Evolutionary conservation across 2,329 filamentous ascomycete species (phyloP), one percentile per base, ranked within the genome.

Genomic region (Phialophora chinensis): DNA sequence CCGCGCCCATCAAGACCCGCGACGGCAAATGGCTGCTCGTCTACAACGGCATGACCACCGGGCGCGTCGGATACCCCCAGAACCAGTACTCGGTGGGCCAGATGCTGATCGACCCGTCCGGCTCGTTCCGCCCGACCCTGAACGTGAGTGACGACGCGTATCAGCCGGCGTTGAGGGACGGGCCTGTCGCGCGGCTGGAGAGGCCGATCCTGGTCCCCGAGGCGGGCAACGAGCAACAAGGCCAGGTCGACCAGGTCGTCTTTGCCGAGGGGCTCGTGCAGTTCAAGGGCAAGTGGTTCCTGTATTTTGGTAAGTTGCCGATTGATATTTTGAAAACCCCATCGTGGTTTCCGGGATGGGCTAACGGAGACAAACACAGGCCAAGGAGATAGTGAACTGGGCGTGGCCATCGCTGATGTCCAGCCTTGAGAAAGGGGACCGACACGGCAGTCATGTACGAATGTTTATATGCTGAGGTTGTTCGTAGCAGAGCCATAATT

Each of bases 201-300:
- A 73, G 59, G 29, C 75, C 75, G 2, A 67, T 77, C 58, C 63
- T 77, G 42, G 69, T 71, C 42, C 74, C 75, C 12, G 71, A 67
- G 42, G 73, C 67, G 38, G 67, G 63, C 14, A 66, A 73, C 25
- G 74, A 77, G 71, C 67, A 73, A 20, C 63, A 72, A 25, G 75
- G 75, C 20, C 74, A 76, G 62, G 75, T 77, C 6, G 72, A 75
- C 67, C 69, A 73, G 33, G 75, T 77, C 20, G 72, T 75, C 1
- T 77, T 77, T 66, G 71, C 70, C 29, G 75, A 77, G 61, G 75
- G 75, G n/a, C 60, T 77, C 59, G 74, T 76, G 23, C 75, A 77
- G 59, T 76, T 75, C 55, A 70, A 72, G 52, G 74, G 75, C 3
- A 71, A 74, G 55, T 77, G 75, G 75, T 73, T 44, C 38, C 35